Evolutionary conservation across 1,284 basidiomycete species (phyloP).

Genomic region (Earliella scabrosa): DNA sequence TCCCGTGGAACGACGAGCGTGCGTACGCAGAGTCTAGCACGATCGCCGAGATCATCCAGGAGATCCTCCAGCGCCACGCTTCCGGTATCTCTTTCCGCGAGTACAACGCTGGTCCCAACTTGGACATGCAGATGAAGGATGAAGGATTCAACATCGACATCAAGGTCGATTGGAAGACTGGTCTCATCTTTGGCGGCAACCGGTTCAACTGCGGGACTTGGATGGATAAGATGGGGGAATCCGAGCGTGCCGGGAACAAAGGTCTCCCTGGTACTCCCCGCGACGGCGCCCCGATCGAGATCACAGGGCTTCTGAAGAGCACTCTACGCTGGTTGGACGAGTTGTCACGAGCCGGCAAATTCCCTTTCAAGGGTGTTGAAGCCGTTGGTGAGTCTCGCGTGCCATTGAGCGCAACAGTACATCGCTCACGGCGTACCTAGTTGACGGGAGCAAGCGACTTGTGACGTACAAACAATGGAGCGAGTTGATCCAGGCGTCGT

Average conservation of each 20-base stretch:
- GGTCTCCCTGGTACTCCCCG: conserved; percentile 93
- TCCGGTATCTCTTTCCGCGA: conserved; percentile 94
- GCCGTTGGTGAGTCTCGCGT: conserved; percentile 65
- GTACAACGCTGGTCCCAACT: conserved; percentile 93
- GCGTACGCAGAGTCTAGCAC: conserved; percentile 85
- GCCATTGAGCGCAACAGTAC: not conserved
- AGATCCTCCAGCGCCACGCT: conserved; percentile 94
- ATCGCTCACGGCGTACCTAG: conserved; percentile 43
- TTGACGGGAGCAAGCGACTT: conserved; percentile 70
- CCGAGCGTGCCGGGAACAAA: conserved; percentile 89
- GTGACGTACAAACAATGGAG: conserved; percentile 94
- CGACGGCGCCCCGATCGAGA: conserved; percentile 96
- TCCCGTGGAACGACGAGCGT: conserved; percentile 85
- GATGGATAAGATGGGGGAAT: conserved; percentile 99
- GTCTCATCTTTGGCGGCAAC: conserved; percentile 90
- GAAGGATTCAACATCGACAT: conserved; percentile 95
- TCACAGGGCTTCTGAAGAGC: conserved; percentile 92
- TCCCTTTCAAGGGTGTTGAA: conserved; percentile 91
- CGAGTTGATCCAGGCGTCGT: conserved; percentile 82
- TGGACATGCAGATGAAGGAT: conserved; percentile 95
- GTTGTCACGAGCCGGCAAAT: conserved; percentile 69
- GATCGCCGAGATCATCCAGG: conserved; percentile 93
- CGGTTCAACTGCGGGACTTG: conserved; percentile 87
- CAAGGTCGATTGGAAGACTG: conserved; percentile 93
- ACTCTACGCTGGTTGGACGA: conserved; percentile 87